Evolutionary conservation across 768 basidiomycete species (phyloP), one percentile per base, ranked within the genome.

Genomic region (Boletus edulis): DNA sequence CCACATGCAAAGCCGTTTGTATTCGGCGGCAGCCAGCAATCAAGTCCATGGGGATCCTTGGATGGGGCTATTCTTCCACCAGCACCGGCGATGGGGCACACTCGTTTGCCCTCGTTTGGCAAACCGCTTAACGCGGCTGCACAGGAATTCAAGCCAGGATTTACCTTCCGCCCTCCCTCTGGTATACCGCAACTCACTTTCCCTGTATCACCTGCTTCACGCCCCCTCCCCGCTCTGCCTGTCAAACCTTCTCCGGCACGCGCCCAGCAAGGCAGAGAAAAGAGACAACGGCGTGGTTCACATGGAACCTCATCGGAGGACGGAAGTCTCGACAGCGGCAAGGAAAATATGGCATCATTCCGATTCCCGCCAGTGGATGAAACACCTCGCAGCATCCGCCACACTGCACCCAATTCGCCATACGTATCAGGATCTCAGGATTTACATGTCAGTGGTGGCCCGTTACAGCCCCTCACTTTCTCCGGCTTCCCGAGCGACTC

Each of bases 1-100:
- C 91, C 91, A 0, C 77, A 82, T 47, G 91, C 91, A 7, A 90
- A 89, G 65, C 89, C 91, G 0, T 94, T 94, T 60, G 85, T 91
- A 10, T 93, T 93, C 67, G 89, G 88, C 50, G 56, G 72, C 34
- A 68, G 63, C 39, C 72, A 68, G 53, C 64, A 61, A 20, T 73
- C 73, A 37, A 70, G 65, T 32, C 74, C 75, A 15, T 72, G 69
- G 57, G 66, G 66, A 20, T 69, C 72, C 7, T 54, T 67, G 52
- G 68, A 67, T 52, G 43, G 61, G 44, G 22, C 37, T 58, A 61
- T 48, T 58, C 70, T 61, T 65, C 58, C 72, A 35, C 64, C 80
- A 34, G 76, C 76, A 37, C 82, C 78, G 0, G 15, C 53, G 45
- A 41, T 58, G 34, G 56, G 58, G 15, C 80, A 81, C 56, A 45